These are phyloP conservation scores for Paramecium octaurelia DNA, from an alignment of 73 alveolate species.

Conservation along the genomic window DNA sequence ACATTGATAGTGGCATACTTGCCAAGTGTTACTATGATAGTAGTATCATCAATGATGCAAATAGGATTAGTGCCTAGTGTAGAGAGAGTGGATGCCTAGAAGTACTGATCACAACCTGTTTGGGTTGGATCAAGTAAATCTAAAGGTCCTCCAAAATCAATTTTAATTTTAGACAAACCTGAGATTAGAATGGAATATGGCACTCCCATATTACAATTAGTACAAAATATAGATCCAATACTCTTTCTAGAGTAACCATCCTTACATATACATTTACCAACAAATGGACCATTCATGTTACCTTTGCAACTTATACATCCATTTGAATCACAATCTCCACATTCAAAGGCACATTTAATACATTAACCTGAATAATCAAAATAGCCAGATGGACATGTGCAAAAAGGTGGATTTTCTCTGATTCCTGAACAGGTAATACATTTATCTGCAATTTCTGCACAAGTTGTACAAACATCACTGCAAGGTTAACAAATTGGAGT, in stretches of 20 bases:
- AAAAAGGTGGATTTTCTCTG: slow-evolving; percentile 3
- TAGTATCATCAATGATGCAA: not conserved
- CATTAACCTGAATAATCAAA: not conserved
- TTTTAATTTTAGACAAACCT: not conserved
- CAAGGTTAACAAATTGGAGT: not conserved
- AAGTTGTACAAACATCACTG: not conserved
- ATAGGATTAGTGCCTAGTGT: not conserved
- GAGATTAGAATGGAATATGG: not conserved
- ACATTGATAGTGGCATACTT: not conserved
- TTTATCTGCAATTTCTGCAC: not conserved
- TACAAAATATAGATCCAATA: not conserved
- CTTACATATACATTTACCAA: not conserved
- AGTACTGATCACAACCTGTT: not conserved
- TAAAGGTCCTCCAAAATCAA: not conserved
- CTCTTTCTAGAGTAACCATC: not conserved
- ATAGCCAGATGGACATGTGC: not conserved
- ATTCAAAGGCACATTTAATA: not conserved
- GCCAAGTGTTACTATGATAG: not conserved
- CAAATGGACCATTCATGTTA: not conserved
- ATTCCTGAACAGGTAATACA: not conserved
- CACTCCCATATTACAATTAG: slow-evolving; percentile 4
- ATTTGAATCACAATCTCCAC: not conserved
- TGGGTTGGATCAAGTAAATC: not conserved
- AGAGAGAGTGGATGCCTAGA: not conserved
- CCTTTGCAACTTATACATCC: not conserved